A percentile compares a stretch with the other conserved stretches of the same genome.
Conservation (phyloP, 2,329 filamentous ascomycete genomes). For the Colletotrichum cuscutae region DNA sequence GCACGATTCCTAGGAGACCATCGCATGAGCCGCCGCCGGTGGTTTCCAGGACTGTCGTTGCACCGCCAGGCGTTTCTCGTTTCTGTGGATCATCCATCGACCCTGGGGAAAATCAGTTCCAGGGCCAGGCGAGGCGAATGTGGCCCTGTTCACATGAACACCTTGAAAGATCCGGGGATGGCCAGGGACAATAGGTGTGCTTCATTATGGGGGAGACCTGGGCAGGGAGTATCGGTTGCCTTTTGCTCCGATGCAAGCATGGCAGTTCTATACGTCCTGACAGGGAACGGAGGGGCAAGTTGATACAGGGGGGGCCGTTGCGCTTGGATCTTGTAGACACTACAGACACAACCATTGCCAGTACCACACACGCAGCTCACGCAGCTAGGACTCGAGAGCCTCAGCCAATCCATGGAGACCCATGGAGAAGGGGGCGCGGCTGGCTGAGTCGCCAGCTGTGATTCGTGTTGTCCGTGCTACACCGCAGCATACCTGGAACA, state of each 20-base stretch:
- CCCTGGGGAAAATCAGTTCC: background rate
- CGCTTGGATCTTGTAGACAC: slow-evolving; percentile 9
- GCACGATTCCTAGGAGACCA: background rate
- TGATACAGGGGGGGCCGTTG: slow-evolving; percentile 4
- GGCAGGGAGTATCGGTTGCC: slow-evolving; percentile 17
- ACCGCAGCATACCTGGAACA: slow-evolving; percentile 24
- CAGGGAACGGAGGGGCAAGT: background rate
- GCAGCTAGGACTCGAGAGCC: slow-evolving; percentile 3
- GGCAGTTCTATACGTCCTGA: background rate
- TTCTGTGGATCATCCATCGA: background rate
- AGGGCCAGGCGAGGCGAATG: background rate
- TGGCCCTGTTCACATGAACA: background rate
- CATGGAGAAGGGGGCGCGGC: slow-evolving; percentile 9
- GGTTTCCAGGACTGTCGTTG: slow-evolving; percentile 6
- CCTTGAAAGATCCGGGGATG: background rate
- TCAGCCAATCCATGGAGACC: background rate
- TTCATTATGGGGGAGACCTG: background rate
- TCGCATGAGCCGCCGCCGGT: slow-evolving; percentile 8
- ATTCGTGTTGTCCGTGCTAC: slow-evolving; percentile 21
- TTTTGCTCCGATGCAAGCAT: slow-evolving; percentile 16
- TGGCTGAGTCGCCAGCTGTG: background rate
- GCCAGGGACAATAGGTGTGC: slow-evolving; percentile 1
- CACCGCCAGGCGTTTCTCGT: slow-evolving; percentile 17
- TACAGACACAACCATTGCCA: background rate
- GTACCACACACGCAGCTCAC: background rate